Evolutionary conservation across 2,329 filamentous ascomycete genomes (phyloP), one percentile per base, ranked within the genome.

Genomic region (Mycogone perniciosa): DNA sequence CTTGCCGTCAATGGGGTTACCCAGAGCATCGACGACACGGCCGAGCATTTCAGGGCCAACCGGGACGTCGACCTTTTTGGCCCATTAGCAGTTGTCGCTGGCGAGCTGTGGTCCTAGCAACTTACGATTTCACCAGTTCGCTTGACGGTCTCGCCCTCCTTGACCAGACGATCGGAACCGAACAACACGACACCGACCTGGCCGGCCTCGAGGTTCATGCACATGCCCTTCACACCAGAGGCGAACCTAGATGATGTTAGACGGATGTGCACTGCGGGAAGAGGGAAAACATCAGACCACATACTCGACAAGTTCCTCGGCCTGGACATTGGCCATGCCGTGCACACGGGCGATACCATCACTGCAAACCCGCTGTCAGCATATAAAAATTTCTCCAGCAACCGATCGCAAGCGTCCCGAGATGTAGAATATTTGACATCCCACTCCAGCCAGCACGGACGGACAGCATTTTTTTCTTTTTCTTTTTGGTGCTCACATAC

Each of bases 171-270:
- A 80, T 99, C 93, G 71, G 93, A 97, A 86, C 93, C 93, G 84
- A 99, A 99, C 71, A 99, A 84, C 84, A 99, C 93, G 70, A 99
- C 91, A 96, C 93, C 93, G 80, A 99, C 93, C 79, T 97, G 93
- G 75, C 93, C 93, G 76, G 93, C 93, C 81, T 99, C 93, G 78
- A 99, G 86, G 88, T 99, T 99, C 92, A 99, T 97, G 89, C 92
- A 97, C 93, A 99, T 99, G 76, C 93, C 93, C 86, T 97, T 97
- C 77, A 97, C 93, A 76, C 93, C 93, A 62, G 93, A 99, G 69
- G 93, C 89, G 81, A 99, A 99, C 82, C 91, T 96, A 29, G 44
- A 53, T 29, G 5, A 33, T n/a, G 49, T 63, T 60, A 65, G 56
- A 42, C 52, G 43, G 20, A 20, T 20, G 20, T 20, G 31, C 6